Percentiles rank a stretch among this genome's conserved stretches.
Evolutionary conservation across 1,139 yeast species (phyloP).

Genomic region (Scheffersomyces parashehatae): DNA sequence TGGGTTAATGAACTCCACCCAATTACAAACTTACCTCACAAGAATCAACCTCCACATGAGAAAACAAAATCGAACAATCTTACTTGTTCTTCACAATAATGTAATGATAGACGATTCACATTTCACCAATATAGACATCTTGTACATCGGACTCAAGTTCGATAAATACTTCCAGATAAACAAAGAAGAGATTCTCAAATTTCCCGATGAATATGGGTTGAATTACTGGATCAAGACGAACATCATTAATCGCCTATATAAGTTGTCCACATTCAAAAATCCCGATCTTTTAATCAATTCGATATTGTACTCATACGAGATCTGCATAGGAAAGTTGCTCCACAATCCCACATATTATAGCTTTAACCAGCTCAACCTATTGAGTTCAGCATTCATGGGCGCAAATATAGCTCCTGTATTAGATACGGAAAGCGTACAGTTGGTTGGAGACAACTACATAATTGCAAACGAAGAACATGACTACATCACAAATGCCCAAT

Average conservation of each 20-base stretch:
- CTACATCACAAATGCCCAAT: conserved; percentile 1
- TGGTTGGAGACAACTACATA: neutral
- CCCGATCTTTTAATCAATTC: conserved; percentile 5
- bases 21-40: conserved; percentile 8
- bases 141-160: conserved; percentile 14
- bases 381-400: conserved; percentile 2
- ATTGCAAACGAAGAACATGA: conserved; percentile 5
- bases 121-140: conserved; percentile 19
- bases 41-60: conserved; percentile 7
- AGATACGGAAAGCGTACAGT: conserved; percentile 1
- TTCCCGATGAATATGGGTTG: conserved; percentile 26
- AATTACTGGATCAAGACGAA: conserved; percentile 14
- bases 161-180: conserved; percentile 15
- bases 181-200: conserved; percentile 11
- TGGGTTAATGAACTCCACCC: conserved; percentile 12
- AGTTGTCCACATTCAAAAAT: conserved; percentile 2
- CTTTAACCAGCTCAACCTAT: conserved; percentile 4
- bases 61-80: conserved; percentile 6
- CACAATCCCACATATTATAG: conserved; percentile 5
- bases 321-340: conserved; percentile 6
- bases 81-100: conserved; percentile 11
- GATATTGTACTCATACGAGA: conserved; percentile 4
- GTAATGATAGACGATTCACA: conserved; percentile 6
- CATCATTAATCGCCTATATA: conserved; percentile 5
- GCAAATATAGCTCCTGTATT: neutral